phyloP scores from a whole-genome alignment of 2,329 filamentous ascomycete species.

The Cercospora zeae-maydis region DNA sequence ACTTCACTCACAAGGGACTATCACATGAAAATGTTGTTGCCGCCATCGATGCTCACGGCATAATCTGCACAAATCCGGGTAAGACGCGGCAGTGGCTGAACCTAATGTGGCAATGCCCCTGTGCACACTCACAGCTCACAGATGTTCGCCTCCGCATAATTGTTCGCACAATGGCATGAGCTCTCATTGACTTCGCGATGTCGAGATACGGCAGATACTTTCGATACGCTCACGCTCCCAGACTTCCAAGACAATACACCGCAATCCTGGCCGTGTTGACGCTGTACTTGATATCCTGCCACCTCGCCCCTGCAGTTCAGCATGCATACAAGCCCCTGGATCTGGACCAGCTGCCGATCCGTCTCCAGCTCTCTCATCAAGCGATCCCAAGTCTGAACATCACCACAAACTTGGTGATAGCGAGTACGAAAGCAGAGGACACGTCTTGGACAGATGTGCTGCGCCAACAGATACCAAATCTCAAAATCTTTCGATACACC shows the following conservation, averaged over 20 bases:
- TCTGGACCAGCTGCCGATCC: neutral
- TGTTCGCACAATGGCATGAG: neutral
- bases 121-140: neutral
- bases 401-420: constrained; percentile 19
- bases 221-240: neutral
- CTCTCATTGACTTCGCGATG: neutral
- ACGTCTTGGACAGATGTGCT: constrained; percentile 20
- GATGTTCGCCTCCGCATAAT: neutral
- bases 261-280: neutral
- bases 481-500: constrained; percentile 23
- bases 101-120: neutral
- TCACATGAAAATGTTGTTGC: neutral
- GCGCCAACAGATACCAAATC: constrained; percentile 13
- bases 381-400: neutral
- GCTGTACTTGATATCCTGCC: neutral
- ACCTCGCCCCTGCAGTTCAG: constrained; percentile 1
- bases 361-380: neutral
- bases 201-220: neutral
- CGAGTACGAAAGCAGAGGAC: constrained; percentile 18
- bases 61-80: neutral
- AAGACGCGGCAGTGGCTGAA: neutral
- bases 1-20: too few relatives aligned
- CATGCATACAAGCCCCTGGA: neutral
- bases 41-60: neutral
- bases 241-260: neutral